A percentile compares a stretch with the other conserved stretches of the same genome.
Conservation (phyloP, 2,329 filamentous ascomycete genomes). For the Aspergillus sp. region DNA sequence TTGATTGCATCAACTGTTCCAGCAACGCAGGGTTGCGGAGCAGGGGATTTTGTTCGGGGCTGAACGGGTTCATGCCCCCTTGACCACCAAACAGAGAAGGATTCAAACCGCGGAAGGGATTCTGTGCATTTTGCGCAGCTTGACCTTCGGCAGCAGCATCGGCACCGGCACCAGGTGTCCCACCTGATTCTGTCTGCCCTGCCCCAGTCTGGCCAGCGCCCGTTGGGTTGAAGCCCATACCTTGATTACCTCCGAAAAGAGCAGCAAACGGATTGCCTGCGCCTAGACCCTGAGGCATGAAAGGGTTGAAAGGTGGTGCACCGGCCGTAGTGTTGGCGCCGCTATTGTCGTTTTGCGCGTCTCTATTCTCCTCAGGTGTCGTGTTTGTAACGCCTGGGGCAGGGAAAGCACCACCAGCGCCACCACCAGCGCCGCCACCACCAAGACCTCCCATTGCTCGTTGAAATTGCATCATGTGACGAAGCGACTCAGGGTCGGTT, state of each 20-base stretch:
- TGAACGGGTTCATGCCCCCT: conserved; percentile 47
- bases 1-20: conserved; percentile 55
- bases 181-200: conserved; percentile 30
- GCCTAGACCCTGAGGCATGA: conserved; percentile 25
- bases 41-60: conserved; percentile 52
- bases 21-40: conserved; percentile 61
- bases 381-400: conserved; percentile 90
- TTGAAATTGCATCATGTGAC: conserved; percentile 80
- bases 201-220: conserved; percentile 29
- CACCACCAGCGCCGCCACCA: conserved; percentile 39
- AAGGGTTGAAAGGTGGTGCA: conserved; percentile 29
- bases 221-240: conserved; percentile 28
- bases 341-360: conserved; percentile 36
- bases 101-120: conserved; percentile 70
- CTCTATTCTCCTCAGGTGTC: conserved; percentile 58
- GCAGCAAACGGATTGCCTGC: conserved; percentile 62
- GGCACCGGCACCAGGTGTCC: conserved; percentile 21
- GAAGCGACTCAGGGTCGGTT: conserved; percentile 81
- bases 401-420: conserved; percentile 62
- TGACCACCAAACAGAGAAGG: conserved; percentile 44
- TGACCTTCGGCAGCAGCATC: conserved; percentile 32
- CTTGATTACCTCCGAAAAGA: conserved; percentile 49
- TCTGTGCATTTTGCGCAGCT: conserved; percentile 38
- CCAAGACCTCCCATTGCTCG: conserved; percentile 59
- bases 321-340: conserved; percentile 19